A percentile compares a stretch with the other conserved stretches of the same genome.
Conservation (phyloP, 2,329 filamentous ascomycete genomes). For the Venturia effusa region DNA sequence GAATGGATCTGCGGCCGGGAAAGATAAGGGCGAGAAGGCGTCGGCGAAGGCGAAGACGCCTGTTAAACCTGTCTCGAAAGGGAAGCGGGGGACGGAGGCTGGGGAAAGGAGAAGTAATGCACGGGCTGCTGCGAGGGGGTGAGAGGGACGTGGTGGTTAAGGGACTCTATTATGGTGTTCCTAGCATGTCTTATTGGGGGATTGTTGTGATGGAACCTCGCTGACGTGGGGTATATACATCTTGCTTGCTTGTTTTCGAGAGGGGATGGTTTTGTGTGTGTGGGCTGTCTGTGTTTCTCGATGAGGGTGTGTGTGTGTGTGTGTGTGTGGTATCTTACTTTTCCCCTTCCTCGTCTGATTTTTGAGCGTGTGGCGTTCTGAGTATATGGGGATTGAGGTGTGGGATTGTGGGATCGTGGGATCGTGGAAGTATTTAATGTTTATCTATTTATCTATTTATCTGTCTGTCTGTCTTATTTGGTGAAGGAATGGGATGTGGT, state of each 20-base stretch:
- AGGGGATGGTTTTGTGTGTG: background rate
- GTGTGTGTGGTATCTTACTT: background rate
- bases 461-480: no score
- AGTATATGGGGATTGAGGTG: no score
- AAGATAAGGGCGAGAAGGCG: background rate
- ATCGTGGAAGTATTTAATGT: no score
- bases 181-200: background rate
- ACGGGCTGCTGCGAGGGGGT: background rate
- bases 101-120: background rate
- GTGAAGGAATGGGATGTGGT: no score
- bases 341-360: no score
- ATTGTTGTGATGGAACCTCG: background rate
- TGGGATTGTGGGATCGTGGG: no score
- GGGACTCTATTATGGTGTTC: background rate
- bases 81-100: background rate
- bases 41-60: background rate
- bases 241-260: background rate
- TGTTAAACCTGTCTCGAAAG: background rate
- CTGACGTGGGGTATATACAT: background rate
- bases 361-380: background rate
- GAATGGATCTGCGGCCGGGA: background rate
- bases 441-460: no score
- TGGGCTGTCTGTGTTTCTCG: background rate
- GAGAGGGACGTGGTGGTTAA: background rate
- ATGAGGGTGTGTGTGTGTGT: no score